Evolutionary conservation across 768 basidiomycete species (phyloP).

Genomic region (Russula foetens): DNA sequence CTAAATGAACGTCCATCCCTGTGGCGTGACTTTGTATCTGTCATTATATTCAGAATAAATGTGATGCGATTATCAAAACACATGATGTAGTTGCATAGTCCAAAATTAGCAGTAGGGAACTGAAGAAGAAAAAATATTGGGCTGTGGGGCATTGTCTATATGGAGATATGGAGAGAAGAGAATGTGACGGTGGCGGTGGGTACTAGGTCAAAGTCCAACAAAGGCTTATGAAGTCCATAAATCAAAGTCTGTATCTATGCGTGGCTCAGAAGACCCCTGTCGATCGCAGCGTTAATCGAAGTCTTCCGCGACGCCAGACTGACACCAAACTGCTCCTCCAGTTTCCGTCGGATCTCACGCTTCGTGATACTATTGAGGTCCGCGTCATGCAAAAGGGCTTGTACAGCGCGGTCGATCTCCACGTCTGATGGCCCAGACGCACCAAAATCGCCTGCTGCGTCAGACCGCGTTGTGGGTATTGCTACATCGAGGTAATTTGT

Average conservation of each 20-base stretch:
- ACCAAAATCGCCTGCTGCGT: conserved; percentile 37
- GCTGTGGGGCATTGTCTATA: too few relatives aligned
- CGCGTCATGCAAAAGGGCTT: conserved; percentile 62
- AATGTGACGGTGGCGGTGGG: background rate
- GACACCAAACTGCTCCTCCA: conserved; percentile 78
- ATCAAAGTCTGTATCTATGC: conserved; percentile 2
- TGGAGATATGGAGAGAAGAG: too few relatives aligned
- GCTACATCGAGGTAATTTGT: conserved; percentile 75
- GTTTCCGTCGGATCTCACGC: conserved; percentile 73
- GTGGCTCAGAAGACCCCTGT: conserved; percentile 49
- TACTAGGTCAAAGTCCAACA: conserved; percentile 10
- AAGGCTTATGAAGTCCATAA: conserved; percentile 13
- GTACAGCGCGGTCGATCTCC: conserved; percentile 69
- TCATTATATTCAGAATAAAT: conserved; percentile 15
- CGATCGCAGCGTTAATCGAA: conserved; percentile 72
- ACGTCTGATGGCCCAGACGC: conserved; percentile 48
- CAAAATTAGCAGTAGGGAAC: conserved; percentile 5
- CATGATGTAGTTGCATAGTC: conserved; percentile 18
- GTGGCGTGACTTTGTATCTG: background rate
- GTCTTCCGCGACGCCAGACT: conserved; percentile 65
- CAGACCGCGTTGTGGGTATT: conserved; percentile 46
- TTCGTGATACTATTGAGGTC: conserved; percentile 91
- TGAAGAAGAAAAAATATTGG: background rate
- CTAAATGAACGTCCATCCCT: too few relatives aligned
- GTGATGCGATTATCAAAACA: conserved; percentile 14